Evolutionary conservation across 1,284 basidiomycete genomes (phyloP).

Genomic region (Rhodotorula sp.): DNA sequence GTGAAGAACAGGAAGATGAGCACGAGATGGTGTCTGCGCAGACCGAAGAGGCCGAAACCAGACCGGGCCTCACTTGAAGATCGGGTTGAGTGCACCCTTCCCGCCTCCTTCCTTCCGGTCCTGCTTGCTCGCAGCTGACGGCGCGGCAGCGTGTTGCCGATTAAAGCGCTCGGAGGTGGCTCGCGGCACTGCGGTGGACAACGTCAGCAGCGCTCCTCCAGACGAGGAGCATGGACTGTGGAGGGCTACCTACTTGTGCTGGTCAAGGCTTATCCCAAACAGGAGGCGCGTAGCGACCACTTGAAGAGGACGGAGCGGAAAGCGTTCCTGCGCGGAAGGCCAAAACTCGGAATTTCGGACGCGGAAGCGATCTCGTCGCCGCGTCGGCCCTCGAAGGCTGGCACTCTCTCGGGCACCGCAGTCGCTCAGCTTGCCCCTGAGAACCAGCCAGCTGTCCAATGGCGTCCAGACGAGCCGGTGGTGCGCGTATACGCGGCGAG

Average conservation of each 20-base stretch:
- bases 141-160: slow-evolving; percentile 27
- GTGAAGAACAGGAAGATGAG: slow-evolving; percentile 5
- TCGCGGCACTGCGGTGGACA: slow-evolving; percentile 67
- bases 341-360: no score
- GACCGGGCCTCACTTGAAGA: slow-evolving; percentile 42
- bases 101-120: slow-evolving; percentile 18
- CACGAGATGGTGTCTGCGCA: background rate
- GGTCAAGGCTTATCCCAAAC: background rate
- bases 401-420: background rate
- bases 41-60: no score
- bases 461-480: slow-evolving; percentile 8
- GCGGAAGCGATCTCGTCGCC: background rate
- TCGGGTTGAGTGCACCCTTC: slow-evolving; percentile 43
- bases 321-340: no score
- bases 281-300: background rate
- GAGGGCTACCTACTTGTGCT: background rate
- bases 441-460: slow-evolving; percentile 1
- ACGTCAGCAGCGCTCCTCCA: background rate
- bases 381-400: background rate
- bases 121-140: slow-evolving; percentile 10
- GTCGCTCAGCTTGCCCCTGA: background rate
- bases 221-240: background rate
- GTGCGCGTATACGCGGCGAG: slow-evolving; percentile 27
- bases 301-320: no score
- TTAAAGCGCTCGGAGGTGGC: slow-evolving; percentile 55